Evolutionary conservation across 192 early-diverging fungal genomes (phyloP).

Genomic region (Coemansia sp.): DNA sequence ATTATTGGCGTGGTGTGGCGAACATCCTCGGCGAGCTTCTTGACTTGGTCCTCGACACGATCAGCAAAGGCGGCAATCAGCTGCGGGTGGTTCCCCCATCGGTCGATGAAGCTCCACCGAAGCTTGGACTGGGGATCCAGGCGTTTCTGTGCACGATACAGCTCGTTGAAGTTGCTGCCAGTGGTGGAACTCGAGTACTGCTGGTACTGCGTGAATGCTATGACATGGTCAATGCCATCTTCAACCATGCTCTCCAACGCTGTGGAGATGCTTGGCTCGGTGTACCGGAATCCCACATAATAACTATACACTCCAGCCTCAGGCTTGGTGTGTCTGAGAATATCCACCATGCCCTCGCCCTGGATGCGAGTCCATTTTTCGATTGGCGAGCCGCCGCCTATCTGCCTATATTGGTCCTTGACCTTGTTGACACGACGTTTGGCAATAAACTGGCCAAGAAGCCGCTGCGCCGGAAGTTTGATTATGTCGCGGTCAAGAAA

Average conservation of each 20-base stretch:
- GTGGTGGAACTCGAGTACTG: conserved; percentile 97
- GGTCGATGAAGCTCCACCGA: conserved; percentile 94
- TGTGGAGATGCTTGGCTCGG: conserved; percentile 70
- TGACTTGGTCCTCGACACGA: conserved; percentile 65
- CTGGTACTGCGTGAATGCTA: conserved; percentile 93
- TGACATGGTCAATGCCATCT: conserved; percentile 79
- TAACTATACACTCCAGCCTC: conserved; percentile 83
- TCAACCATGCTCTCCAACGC: conserved; percentile 76
- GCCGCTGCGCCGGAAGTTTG: conserved; percentile 78
- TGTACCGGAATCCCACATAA: conserved; percentile 94
- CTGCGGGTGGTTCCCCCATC: conserved; percentile 87
- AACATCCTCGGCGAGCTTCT: conserved; percentile 65
- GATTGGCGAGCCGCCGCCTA: conserved; percentile 96
- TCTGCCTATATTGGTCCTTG: conserved; percentile 84
- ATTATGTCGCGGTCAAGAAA: conserved; percentile 94
- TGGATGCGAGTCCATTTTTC: conserved; percentile 85
- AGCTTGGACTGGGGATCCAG: conserved; percentile 67
- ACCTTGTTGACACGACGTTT: conserved; percentile 82
- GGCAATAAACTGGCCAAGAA: conserved; percentile 73
- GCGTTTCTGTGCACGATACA: conserved; percentile 64
- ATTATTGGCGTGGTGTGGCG: conserved; percentile 77
- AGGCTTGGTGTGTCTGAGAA: conserved; percentile 73
- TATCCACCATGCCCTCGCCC: conserved; percentile 72
- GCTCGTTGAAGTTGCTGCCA: conserved; percentile 88
- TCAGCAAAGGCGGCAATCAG: conserved; percentile 81